These are phyloP conservation scores for Aspergillus texensis DNA, from an alignment of 2,329 filamentous ascomycete genomes.

Conservation along the genomic window DNA sequence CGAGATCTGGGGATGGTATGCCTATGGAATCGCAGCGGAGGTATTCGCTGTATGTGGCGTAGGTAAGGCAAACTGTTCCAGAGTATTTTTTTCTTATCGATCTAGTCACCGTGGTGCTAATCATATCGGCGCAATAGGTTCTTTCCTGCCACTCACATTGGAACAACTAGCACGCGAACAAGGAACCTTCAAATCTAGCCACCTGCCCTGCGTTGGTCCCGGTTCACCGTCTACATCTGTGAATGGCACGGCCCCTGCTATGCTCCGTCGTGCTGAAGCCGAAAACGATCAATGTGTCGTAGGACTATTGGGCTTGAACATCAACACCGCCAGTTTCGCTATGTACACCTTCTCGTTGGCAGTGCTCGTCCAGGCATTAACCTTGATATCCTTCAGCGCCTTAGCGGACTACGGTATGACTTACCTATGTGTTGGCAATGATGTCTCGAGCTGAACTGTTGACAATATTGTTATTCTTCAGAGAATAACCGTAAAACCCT, in stretches of 20 bases:
- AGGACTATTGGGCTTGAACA: slow-evolving; percentile 32
- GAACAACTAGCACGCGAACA: slow-evolving; percentile 91
- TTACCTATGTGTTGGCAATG: background rate
- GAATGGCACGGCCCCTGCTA: slow-evolving; percentile 19
- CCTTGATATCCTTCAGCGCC: slow-evolving; percentile 70
- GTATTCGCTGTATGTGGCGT: slow-evolving; percentile 88
- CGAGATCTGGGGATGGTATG: slow-evolving; percentile 88
- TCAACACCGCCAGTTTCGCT: slow-evolving; percentile 45
- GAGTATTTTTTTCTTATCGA: background rate
- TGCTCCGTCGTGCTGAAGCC: slow-evolving; percentile 23
- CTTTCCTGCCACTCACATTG: slow-evolving; percentile 88
- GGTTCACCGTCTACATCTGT: slow-evolving; percentile 21
- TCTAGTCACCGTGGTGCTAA: background rate
- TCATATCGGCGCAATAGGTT: slow-evolving; percentile 55
- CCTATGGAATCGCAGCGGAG: slow-evolving; percentile 91
- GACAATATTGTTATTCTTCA: slow-evolving; percentile 13
- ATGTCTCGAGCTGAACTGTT: slow-evolving; percentile 4
- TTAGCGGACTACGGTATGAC: slow-evolving; percentile 78
- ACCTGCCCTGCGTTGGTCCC: slow-evolving; percentile 34
- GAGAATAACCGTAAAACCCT: slow-evolving; percentile 72
- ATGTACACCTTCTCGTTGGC: slow-evolving; percentile 80
- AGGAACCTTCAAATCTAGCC: slow-evolving; percentile 68
- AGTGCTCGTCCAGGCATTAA: slow-evolving; percentile 79
- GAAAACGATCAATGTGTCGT: slow-evolving; percentile 37
- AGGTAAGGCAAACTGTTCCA: slow-evolving; percentile 44